Base-by-base conservation (phyloP, 73 alveolate species). In the Durusdinium trenchii region DNA sequence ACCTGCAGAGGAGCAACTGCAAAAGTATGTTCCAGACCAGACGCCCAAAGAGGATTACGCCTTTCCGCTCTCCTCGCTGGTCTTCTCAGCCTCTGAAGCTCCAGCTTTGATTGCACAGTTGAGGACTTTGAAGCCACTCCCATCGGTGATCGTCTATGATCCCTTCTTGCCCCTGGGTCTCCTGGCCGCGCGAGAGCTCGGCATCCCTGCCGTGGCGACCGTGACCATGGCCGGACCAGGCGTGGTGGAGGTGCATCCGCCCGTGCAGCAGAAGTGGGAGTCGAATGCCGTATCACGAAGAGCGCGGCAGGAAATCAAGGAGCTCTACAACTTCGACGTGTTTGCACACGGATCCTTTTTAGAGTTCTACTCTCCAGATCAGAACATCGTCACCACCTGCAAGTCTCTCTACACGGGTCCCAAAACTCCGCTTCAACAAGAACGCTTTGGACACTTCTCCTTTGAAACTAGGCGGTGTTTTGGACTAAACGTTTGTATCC, bases 201-300 rank as follows among this genome's bases (percentile, higher is more conserved):
- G 89, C 57, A 91, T 91, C 82, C 98, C 98, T n/a, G n/a, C 67
- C 61, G 26, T 91, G 35, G 86, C 71, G 76, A 67, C 90, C 26
- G 90, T 91, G 98, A 91, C 98, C 57, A 40, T 91, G 40, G 50
- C 98, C 3, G 98, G 98, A 2, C 98, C 98, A 26, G 98, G 98
- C 36, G 98, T 91, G n/a, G 23, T 91, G n/a, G 40, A 48, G 69
- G 57, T 91, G 60, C 98, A 87, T 2, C 89, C 90, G 36, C 47
- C 48, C 30, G 73, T 71, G 78, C 71, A 47, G 12, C 61, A 91
- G 78, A 14, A 52, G 73, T 91, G 98, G 98, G 98, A 91, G 98
- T 30, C 64, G 91, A 81, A 23, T n/a, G 78, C 48, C 0, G 94
- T 40, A 3, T 87, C 71, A 6, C 85, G 60, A 30, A 76, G 82